Percentiles rank a stretch among this genome's conserved stretches.
phyloP scores from a whole-genome alignment of 2,329 filamentous ascomycete species.

The Ascochyta clinopodiicola region DNA sequence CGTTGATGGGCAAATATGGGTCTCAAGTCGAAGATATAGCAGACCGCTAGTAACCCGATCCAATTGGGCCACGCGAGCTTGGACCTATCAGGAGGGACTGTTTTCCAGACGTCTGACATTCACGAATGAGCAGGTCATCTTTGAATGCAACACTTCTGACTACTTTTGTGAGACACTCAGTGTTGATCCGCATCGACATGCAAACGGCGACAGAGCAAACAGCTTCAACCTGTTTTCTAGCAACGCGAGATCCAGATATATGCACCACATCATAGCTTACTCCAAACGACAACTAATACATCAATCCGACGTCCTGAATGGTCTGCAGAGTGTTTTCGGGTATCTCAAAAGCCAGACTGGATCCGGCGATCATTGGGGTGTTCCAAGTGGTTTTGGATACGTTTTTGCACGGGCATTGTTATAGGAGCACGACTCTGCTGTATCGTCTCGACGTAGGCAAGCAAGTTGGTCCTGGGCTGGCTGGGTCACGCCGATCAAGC shows the following conservation, averaged over 20 bases:
- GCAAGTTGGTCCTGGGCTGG: not conserved
- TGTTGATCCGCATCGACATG: too few relatives aligned
- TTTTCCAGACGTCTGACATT: not conserved
- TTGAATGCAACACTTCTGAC: not conserved
- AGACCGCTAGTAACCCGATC: not conserved
- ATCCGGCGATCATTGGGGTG: not conserved
- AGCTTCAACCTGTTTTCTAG: too few relatives aligned
- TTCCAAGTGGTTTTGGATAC: too few relatives aligned
- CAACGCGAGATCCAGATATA: too few relatives aligned
- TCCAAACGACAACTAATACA: not conserved
- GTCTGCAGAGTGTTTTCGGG: not conserved
- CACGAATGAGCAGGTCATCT: not conserved
- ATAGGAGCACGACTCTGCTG: not conserved
- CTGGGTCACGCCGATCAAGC: not conserved
- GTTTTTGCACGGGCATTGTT: not conserved
- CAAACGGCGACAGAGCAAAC: too few relatives aligned
- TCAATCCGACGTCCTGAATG: not conserved
- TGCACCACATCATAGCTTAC: not conserved
- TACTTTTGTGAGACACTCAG: not conserved
- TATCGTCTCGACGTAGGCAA: not conserved
- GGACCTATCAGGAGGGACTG: not conserved
- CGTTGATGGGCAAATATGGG: not conserved
- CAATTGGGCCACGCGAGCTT: not conserved
- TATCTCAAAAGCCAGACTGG: not conserved
- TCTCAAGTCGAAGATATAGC: not conserved